Evolutionary conservation across 805 yeast species (phyloP), one percentile per base, ranked within the genome.

Genomic region (Spencermartinsiella europaea): DNA sequence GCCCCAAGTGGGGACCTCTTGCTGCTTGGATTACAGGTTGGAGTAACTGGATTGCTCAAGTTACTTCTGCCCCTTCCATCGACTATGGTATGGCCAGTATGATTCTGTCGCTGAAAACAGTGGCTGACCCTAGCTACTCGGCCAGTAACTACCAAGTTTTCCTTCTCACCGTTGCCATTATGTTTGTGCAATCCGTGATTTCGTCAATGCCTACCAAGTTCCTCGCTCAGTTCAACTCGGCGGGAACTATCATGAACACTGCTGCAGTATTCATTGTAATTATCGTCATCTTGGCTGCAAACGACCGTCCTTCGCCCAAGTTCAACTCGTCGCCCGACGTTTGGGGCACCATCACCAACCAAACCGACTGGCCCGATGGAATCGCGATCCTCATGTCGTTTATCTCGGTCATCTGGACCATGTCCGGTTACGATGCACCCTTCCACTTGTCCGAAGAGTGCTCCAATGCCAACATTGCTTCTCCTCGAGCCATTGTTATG

Each of bases 401-500:
- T 54, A 46, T 64, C 35, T 57, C 68, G 15, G 64, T 63, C n/a
- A 59, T 61, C 47, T 64, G 68, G 68, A 77, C 83, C 34, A 81
- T 83, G 86, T 74, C 83, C 38, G 88, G 87, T 20, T 83, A 80
- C 58, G 88, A 83, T 59, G 78, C 85, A 19, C 85, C 88, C 0
- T 83, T 81, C 68, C 88, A 83, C 57, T 67, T 83, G 50, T 73
- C 85, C n/a, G 90, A 82, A 64, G 89, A 83, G 57, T 77, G 83
- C 54, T 66, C 80, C 42, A 80, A 81, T 58, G 84, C 86, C 4
- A 67, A 76, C 31, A 64, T 69, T 12, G 85, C 84, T 3, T 79
- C 82, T 7, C 87, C 88, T n/a, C 71, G 73, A 49, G 85, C 85
- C 22, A 81, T 81, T 54, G 77, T 79, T 17, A 62, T 79, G 62